Evolutionary conservation across 228 moss, liverwort and hornwort species (phyloP), one percentile per base, ranked within the genome.

Genomic region (Sphagnum fallax): DNA sequence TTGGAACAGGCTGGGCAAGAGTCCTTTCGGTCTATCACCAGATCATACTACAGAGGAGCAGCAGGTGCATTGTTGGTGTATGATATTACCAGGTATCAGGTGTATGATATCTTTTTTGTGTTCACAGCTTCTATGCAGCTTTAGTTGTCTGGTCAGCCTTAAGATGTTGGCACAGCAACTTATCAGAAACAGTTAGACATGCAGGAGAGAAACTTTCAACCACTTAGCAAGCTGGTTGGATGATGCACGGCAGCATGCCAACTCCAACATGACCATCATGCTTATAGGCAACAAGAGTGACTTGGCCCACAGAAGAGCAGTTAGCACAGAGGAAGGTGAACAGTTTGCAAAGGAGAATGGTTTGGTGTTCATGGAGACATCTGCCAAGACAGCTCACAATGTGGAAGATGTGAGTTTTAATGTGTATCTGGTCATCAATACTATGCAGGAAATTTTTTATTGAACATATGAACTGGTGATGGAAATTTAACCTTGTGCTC

Each of bases 171-270:
- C 51, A 14, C 0, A 4, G 49, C 65, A 32, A 32, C 32, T 32
- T 32, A 32, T 32, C 32, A 32, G 32, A 32, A 32, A 32, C 32
- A 32, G 32, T 32, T 32, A 32, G 10, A 6, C 5, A 10, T 60
- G 16, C 74, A 87, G 87, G 83, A 81, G 84, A 71, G 84, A 84
- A 61, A 84, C 84, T 10, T 87, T 87, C 61, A 81, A 87, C 71
- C 87, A 87, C 60, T 79, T 87, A 58, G 81, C 87, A 67, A 84
- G 84, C 81, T 87, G 87, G 87, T 77, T 87, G 70, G 81, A 84
- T 70, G 87, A 87, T 81, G 84, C 84, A 11, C 70, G 84, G 66
- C 84, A 84, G 72, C 84, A 87, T 71, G 84, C 84, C 16, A 84
- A 87, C 50, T 81, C 81, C 52, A 81, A 84, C 67, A 84, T 84